phyloP scores from a whole-genome alignment of 768 basidiomycete species.

The Paxillus involutus region DNA sequence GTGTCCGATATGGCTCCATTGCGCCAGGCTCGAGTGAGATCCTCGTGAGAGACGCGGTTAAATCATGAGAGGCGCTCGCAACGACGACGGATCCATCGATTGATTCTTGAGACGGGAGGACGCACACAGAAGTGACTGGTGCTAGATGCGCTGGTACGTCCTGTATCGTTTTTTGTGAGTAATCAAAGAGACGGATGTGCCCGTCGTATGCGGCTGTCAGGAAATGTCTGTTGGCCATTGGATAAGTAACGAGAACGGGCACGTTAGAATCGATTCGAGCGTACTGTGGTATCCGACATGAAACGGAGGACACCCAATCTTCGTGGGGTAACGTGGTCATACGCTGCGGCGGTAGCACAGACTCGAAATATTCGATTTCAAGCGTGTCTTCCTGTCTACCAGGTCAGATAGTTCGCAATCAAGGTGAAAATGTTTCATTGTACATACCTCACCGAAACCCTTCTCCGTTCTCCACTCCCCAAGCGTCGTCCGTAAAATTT shows the following conservation, averaged over 20 bases:
- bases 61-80: slow-evolving; percentile 27
- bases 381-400: slow-evolving; percentile 77
- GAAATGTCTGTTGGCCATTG: slow-evolving; percentile 49
- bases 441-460: slow-evolving; percentile 63
- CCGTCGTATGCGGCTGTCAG: slow-evolving; percentile 84
- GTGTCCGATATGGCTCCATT: slow-evolving; percentile 14
- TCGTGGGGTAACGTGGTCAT: slow-evolving; percentile 81
- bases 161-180: slow-evolving; percentile 56
- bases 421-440: too few relatives aligned
- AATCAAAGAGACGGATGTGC: slow-evolving; percentile 69
- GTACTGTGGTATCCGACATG: slow-evolving; percentile 44
- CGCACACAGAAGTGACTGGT: slow-evolving; percentile 64
- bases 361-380: slow-evolving; percentile 90
- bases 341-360: slow-evolving; percentile 81
- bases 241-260: not conserved
- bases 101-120: slow-evolving; percentile 41
- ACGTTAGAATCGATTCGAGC: not conserved
- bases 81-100: slow-evolving; percentile 40
- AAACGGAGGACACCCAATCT: slow-evolving; percentile 90
- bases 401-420: slow-evolving; percentile 5
- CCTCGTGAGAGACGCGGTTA: slow-evolving; percentile 34
- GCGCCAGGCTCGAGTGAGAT: slow-evolving; percentile 25
- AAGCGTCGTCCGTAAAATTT: slow-evolving; percentile 19
- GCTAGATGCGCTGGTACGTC: slow-evolving; percentile 56
- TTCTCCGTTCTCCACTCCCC: slow-evolving; percentile 37